Base-by-base conservation (phyloP, 495 filamentous ascomycete genomes). In the Astrothelium subdiscretum region DNA sequence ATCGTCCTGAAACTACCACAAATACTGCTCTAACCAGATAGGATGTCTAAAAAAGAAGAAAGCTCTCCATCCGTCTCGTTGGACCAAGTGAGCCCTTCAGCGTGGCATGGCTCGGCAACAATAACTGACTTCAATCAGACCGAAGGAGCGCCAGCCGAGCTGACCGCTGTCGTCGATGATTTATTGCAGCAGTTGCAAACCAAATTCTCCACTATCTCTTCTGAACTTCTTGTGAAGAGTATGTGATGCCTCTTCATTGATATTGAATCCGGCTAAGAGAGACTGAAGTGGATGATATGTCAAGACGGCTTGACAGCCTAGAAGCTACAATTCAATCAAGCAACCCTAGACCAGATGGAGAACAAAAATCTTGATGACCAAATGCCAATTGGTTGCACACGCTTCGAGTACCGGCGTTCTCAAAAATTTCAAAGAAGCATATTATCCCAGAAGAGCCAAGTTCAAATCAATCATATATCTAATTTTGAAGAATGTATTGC, bases 191-290 rank as follows among this genome's bases (percentile, higher is more conserved):
- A 88, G 32, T 76, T 98, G 2, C 86, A 87, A 24, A 84, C 82
- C 70, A 97, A 96, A 72, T 95, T 96, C 70, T 82, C 86, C 27
- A 82, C 80, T 38, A 82, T 95, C 2, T 91, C 87, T 0, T 83
- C 81, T 59, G 91, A 95, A 70, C 85, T 98, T 57, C 90, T 96
- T 68, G 81, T 86, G 40, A 96, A 96, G 73, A 87, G 91, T 95
- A 76, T 54, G 85, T 78, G 20, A 35, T 52, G 11, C n/a, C 51
- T 43, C 18, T 61, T 35, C 38, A 5, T 60, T 54, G 32, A 48
- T 57, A 66, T 51, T 51, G 32, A 26, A 24, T 22, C 22, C 8
- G 35, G 18, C 27, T 42, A 38, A 11, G 22, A 24, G 59, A 68
- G 43, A 24, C 2, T 40, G 32, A 65, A 96, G 91, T 97, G 85